Conservation (phyloP, 306 rosid species). For the barrel medic (Medicago truncatula) region MtrunA17r5.0-ANR NC_053047.1:41236501-41237000, state of each 20-base stretch:
- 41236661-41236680: conserved; percentile 63
- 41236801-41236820: conserved; percentile 22
- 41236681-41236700: conserved; percentile 64
- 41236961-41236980: conserved; percentile 18
- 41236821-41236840: conserved; percentile 19
- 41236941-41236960: background rate
- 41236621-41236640: conserved; percentile 51
- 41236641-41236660: conserved; percentile 70
- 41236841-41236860: background rate
- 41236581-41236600: background rate
- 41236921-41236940: background rate
- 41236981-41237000: background rate
- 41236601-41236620: conserved; percentile 22
- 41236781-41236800: conserved; percentile 18
- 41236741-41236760: background rate
- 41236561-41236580: conserved; percentile 68
- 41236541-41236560: conserved; percentile 73
- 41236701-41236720: background rate
- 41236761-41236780: background rate
- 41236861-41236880: conserved; percentile 10
- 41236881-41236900: conserved; percentile 9
- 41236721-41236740: background rate
- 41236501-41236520: conserved; percentile 56
- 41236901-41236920: background rate
- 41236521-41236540: conserved; percentile 73